Conservation (phyloP, 2,329 filamentous ascomycete genomes). For the Metarhizium album region DNA sequence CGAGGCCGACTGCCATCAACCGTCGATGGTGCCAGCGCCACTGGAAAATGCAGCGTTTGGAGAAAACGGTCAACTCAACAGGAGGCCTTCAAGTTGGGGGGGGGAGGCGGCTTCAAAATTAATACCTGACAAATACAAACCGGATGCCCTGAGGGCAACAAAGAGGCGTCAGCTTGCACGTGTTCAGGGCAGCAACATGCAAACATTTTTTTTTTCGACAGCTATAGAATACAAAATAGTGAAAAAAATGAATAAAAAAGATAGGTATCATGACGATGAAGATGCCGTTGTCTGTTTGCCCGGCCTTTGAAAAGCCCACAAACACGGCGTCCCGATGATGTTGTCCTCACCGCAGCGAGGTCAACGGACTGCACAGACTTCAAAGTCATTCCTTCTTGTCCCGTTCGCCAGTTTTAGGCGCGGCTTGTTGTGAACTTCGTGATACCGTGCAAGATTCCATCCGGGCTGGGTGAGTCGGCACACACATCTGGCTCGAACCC, state of each 20-base stretch:
- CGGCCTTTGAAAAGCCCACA: no score
- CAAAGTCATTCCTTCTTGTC: no score
- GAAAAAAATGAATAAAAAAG: background rate
- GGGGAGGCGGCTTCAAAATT: background rate
- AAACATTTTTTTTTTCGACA: background rate
- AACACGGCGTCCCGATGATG: no score
- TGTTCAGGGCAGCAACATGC: background rate
- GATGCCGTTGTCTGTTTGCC: no score
- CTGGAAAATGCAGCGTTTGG: background rate
- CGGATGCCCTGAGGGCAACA: background rate
- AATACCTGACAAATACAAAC: background rate
- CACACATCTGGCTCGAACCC: conserved; percentile 66
- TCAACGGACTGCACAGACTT: no score
- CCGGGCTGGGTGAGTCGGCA: conserved; percentile 69
- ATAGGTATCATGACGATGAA: no score
- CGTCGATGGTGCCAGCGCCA: background rate
- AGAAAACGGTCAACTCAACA: background rate
- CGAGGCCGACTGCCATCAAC: background rate
- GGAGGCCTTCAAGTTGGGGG: no score
- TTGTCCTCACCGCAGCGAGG: no score
- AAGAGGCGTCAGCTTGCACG: background rate
- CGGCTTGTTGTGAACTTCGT: conserved; percentile 1
- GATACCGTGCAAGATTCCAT: conserved; percentile 68
- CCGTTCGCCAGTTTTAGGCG: background rate
- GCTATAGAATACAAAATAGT: background rate